Evolutionary conservation across 1,284 basidiomycete genomes (phyloP).

Genomic region (Apiotrichum porosum): DNA sequence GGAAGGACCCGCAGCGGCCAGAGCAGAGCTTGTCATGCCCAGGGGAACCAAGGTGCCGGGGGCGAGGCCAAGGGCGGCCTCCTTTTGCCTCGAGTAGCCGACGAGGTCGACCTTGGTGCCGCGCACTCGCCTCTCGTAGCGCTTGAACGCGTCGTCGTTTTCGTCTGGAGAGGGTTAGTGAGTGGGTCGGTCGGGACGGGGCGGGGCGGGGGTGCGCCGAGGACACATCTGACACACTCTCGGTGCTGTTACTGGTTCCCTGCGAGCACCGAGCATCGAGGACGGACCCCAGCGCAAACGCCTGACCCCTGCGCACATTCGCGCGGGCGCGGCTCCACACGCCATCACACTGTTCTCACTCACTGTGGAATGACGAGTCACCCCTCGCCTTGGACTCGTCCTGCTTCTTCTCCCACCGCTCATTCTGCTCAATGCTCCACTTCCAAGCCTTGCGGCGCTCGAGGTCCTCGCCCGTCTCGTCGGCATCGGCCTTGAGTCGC

Average conservation of each 20-base stretch:
- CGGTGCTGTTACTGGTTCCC: too few species aligned
- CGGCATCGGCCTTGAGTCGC: constrained; percentile 78
- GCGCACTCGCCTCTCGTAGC: constrained; percentile 87
- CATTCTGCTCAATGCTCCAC: constrained; percentile 90
- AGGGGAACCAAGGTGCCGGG: constrained; percentile 57
- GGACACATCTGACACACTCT: too few species aligned
- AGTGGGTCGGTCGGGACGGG: neutral
- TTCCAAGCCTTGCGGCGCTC: constrained; percentile 83
- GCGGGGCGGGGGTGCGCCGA: neutral
- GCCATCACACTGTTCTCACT: constrained; percentile 8
- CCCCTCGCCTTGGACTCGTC: constrained; percentile 57
- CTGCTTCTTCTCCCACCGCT: constrained; percentile 85
- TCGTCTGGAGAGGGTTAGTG: constrained; percentile 61
- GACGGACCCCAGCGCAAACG: too few species aligned
- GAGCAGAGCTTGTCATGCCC: constrained; percentile 39
- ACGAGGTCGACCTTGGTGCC: constrained; percentile 78
- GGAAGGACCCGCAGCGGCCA: constrained; percentile 30
- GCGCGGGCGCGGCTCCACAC: too few species aligned
- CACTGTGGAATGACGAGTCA: constrained; percentile 52
- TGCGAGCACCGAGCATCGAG: too few species aligned
- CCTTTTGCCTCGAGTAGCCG: constrained; percentile 81
- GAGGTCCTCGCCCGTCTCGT: constrained; percentile 69
- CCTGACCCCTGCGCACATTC: too few species aligned
- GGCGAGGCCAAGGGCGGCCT: constrained; percentile 67
- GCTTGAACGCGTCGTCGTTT: constrained; percentile 75